These are phyloP conservation scores for Heritiera fomes DNA, from an alignment of 345 rosid species.

Conservation along the genomic window DNA sequence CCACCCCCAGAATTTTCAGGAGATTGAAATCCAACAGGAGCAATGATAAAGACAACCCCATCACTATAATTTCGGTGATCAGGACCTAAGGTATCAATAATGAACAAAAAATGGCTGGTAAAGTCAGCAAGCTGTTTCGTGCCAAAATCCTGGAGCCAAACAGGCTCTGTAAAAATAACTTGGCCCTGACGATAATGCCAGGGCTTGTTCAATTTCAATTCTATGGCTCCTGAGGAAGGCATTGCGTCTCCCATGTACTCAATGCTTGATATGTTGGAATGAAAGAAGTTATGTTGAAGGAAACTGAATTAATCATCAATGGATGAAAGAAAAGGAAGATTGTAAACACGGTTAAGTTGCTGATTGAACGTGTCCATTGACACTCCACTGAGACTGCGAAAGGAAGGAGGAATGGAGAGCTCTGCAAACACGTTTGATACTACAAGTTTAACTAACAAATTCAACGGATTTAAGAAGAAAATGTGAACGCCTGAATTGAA, in stretches of 20 bases:
- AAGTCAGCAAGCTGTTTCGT: conserved; percentile 33
- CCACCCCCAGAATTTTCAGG: conserved; percentile 43
- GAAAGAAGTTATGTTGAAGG: conserved; percentile 32
- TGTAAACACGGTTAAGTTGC: background rate
- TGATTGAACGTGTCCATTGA: background rate
- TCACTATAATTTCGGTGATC: background rate
- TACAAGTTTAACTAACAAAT: background rate
- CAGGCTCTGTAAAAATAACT: conserved; percentile 24
- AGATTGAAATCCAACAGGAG: conserved; percentile 25
- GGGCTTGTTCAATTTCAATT: conserved; percentile 30
- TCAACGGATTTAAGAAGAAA: background rate
- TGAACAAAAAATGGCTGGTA: conserved; percentile 36
- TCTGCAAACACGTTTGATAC: no score
- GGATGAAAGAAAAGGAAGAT: conserved; percentile 9
- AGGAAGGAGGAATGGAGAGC: background rate
- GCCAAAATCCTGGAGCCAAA: conserved; percentile 32
- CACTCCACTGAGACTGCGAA: no score
- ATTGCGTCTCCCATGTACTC: conserved; percentile 37
- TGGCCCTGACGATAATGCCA: conserved; percentile 20
- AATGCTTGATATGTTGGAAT: conserved; percentile 4
- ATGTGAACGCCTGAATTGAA: no score
- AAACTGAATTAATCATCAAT: conserved; percentile 11
- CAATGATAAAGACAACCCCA: conserved; percentile 43
- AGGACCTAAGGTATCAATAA: conserved; percentile 19
- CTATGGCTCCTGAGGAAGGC: conserved; percentile 27